Conservation (phyloP, 208 protist species). For the Plasmodiophora brassicae region DNA sequence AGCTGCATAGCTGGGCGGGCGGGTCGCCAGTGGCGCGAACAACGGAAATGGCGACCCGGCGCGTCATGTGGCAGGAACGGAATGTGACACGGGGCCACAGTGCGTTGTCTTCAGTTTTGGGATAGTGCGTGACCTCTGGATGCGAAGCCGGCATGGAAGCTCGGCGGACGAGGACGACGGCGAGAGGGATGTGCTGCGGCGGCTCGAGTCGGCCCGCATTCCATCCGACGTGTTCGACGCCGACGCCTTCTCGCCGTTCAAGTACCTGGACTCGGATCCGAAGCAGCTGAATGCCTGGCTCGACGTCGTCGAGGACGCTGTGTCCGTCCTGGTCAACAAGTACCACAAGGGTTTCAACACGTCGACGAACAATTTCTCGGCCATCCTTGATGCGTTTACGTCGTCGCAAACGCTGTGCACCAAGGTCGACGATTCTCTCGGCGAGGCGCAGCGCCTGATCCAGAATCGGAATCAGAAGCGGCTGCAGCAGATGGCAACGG, state of each 20-base stretch:
- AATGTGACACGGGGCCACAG: too few relatives aligned
- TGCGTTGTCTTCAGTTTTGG: too few relatives aligned
- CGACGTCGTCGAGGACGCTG: conserved; percentile 11
- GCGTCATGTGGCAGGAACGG: too few relatives aligned
- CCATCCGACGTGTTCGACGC: conserved; percentile 14
- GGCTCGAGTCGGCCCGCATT: neutral
- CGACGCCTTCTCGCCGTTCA: conserved; percentile 3
- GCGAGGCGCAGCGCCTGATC: neutral
- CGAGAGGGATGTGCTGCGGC: neutral
- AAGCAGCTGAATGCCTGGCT: conserved; percentile 8
- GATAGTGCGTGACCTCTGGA: too few relatives aligned
- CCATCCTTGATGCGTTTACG: neutral
- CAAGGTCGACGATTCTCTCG: neutral
- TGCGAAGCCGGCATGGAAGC: too few relatives aligned
- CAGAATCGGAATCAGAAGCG: conserved; percentile 3
- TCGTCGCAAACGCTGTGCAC: neutral
- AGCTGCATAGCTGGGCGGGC: too few relatives aligned
- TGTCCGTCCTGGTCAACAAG: neutral
- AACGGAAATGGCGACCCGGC: too few relatives aligned
- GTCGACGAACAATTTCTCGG: neutral
- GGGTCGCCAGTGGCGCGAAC: too few relatives aligned
- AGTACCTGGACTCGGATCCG: conserved; percentile 23
- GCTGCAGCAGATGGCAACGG: neutral
- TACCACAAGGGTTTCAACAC: conserved; percentile 34
- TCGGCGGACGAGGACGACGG: neutral